Conservation (phyloP, 805 yeast genomes). For the Helenozyma baotianmanensis region DNA sequence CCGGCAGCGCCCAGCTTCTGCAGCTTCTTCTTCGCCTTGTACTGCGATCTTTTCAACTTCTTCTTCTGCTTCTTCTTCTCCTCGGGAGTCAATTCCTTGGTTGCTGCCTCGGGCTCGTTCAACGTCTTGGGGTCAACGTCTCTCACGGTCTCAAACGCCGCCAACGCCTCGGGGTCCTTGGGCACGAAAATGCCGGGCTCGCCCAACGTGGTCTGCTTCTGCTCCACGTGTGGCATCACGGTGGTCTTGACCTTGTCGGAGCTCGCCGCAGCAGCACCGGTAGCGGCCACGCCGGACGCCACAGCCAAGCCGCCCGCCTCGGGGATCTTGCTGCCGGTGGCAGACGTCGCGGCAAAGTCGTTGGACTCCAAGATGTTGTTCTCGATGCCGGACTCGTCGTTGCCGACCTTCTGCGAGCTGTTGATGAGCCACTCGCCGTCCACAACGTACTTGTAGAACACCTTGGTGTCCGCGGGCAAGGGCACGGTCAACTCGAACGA, state of each 20-base stretch:
- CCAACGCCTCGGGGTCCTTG: conserved; percentile 54
- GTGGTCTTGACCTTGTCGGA: conserved; percentile 25
- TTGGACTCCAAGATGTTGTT: conserved; percentile 45
- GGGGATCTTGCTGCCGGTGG: conserved; percentile 11
- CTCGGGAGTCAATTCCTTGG: conserved; percentile 10
- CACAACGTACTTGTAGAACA: conserved; percentile 59
- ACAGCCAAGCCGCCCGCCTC: conserved; percentile 16
- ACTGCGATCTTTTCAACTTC: conserved; percentile 40
- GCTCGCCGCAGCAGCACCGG: conserved; percentile 4
- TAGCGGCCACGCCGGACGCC: conserved; percentile 5
- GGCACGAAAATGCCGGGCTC: conserved; percentile 77
- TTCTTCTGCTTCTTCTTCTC: conserved; percentile 37
- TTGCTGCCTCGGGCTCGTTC: conserved; percentile 35
- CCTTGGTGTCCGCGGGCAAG: conserved; percentile 37
- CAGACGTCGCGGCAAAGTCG: conserved; percentile 24
- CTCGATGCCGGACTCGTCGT: conserved; percentile 46
- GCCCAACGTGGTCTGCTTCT: conserved; percentile 44
- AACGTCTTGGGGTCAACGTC: conserved; percentile 47
- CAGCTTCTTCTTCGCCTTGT: conserved; percentile 38
- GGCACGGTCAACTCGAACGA: conserved; percentile 60
- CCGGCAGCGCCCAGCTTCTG: conserved; percentile 17
- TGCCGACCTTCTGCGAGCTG: conserved; percentile 34
- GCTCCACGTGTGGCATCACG: conserved; percentile 45
- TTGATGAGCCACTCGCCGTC: conserved; percentile 62
- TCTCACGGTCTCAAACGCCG: conserved; percentile 57